Conservation (phyloP, 2,329 filamentous ascomycete genomes). For the Dactylellina parvicollis region DNA sequence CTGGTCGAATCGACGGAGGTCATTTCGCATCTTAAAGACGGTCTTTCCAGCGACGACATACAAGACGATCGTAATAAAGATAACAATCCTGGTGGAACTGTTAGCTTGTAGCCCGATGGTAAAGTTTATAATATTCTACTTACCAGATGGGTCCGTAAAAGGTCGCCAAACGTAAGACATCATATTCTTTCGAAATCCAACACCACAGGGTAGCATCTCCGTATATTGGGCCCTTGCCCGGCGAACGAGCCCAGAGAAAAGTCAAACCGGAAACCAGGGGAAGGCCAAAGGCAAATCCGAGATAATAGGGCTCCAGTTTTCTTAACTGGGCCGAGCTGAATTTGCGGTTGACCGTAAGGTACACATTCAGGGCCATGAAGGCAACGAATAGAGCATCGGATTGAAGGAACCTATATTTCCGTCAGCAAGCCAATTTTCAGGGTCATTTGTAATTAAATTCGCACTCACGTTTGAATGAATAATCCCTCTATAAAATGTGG, state of each 20-base stretch:
- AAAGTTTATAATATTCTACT: slow-evolving; percentile 55
- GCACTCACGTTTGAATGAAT: slow-evolving; percentile 81
- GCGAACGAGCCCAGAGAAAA: slow-evolving; percentile 71
- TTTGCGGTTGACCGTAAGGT: slow-evolving; percentile 80
- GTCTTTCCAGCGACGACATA: slow-evolving; percentile 73
- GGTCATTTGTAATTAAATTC: neutral
- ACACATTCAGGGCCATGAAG: slow-evolving; percentile 85
- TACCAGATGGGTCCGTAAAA: slow-evolving; percentile 80
- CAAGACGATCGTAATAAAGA: slow-evolving; percentile 71
- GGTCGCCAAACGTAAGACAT: slow-evolving; percentile 75
- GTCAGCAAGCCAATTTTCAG: slow-evolving; percentile 32
- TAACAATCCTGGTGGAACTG: slow-evolving; percentile 66
- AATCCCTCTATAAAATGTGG: slow-evolving; percentile 72
- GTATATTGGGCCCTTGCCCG: slow-evolving; percentile 71
- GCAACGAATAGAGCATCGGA: slow-evolving; percentile 80
- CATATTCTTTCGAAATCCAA: slow-evolving; percentile 75
- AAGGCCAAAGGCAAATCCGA: slow-evolving; percentile 76
- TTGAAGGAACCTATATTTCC: slow-evolving; percentile 73
- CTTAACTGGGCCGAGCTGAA: slow-evolving; percentile 73
- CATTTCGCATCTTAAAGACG: slow-evolving; percentile 74
- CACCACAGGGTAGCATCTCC: slow-evolving; percentile 83
- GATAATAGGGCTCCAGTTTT: slow-evolving; percentile 75
- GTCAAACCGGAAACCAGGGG: slow-evolving; percentile 75
- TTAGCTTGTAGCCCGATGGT: slow-evolving; percentile 37
- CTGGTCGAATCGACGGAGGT: slow-evolving; percentile 67